Conservation (phyloP, 768 basidiomycete species). For the Lyophyllum decastes region DNA sequence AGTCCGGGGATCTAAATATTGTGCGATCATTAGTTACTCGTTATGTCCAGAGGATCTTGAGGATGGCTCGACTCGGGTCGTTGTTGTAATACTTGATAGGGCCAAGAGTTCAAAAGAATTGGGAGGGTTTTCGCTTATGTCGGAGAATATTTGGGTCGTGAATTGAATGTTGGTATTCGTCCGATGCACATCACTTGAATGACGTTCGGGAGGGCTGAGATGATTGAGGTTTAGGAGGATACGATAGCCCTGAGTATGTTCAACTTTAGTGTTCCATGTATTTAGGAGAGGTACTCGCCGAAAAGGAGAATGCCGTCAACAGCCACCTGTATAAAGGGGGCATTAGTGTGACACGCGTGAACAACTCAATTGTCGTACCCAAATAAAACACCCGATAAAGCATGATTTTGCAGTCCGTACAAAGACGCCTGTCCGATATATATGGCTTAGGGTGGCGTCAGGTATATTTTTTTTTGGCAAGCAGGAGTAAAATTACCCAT, state of each 20-base stretch:
- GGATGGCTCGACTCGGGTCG: neutral
- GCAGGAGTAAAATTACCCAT: conserved; percentile 31
- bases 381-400: conserved; percentile 30
- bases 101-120: conserved; percentile 25
- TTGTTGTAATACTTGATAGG: neutral
- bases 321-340: conserved; percentile 29
- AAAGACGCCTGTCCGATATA: conserved; percentile 27
- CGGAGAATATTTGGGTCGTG: conserved; percentile 22
- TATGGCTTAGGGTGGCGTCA: conserved; percentile 19
- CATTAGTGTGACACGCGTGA: neutral
- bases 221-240: conserved; percentile 35
- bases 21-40: neutral
- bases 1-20: neutral
- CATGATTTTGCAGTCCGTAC: conserved; percentile 24
- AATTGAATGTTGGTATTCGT: conserved; percentile 32
- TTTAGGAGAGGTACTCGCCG: conserved; percentile 20
- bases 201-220: conserved; percentile 18
- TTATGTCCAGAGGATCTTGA: neutral
- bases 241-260: conserved; percentile 31
- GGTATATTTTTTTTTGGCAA: neutral
- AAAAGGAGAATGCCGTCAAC: conserved; percentile 34
- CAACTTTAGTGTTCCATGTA: neutral
- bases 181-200: conserved; percentile 17
- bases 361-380: conserved; percentile 22
- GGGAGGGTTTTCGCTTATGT: conserved; percentile 4